Conservation (phyloP, 2,329 filamentous ascomycete genomes). For the Chaetomium sp. region DNA sequence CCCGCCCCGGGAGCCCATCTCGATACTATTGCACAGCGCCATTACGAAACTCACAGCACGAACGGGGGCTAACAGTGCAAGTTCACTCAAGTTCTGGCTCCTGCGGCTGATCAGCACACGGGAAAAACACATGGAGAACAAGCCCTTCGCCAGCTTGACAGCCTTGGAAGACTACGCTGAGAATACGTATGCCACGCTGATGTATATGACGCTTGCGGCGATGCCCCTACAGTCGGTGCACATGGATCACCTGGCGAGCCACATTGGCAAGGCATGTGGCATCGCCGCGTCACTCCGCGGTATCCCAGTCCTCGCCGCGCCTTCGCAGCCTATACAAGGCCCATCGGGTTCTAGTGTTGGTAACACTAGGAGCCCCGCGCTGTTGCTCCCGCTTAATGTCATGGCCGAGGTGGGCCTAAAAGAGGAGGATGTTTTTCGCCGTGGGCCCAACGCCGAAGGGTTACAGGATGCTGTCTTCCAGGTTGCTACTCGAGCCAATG, state of each 20-base stretch:
- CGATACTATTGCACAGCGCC: slow-evolving; percentile 76
- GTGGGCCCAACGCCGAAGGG: slow-evolving; percentile 75
- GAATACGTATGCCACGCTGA: slow-evolving; percentile 88
- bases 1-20: slow-evolving; percentile 89
- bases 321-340: slow-evolving; percentile 55
- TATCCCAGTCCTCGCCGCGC: slow-evolving; percentile 83
- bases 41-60: slow-evolving; percentile 61
- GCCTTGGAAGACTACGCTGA: slow-evolving; percentile 87
- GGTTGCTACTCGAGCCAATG: slow-evolving; percentile 90
- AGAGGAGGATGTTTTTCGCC: slow-evolving; percentile 87
- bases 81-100: slow-evolving; percentile 70
- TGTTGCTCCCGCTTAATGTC: slow-evolving; percentile 83
- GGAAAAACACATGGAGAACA: slow-evolving; percentile 80
- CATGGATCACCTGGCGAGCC: slow-evolving; percentile 88
- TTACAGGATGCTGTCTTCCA: slow-evolving; percentile 88
- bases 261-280: slow-evolving; percentile 91
- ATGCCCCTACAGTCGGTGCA: slow-evolving; percentile 80
- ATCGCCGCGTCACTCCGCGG: slow-evolving; percentile 86
- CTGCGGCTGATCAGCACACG: slow-evolving; percentile 77
- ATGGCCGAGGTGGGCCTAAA: slow-evolving; percentile 80
- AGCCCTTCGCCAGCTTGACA: slow-evolving; percentile 73
- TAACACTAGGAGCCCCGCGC: slow-evolving; percentile 48
- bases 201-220: slow-evolving; percentile 83
- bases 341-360: slow-evolving; percentile 45
- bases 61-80: slow-evolving; percentile 45